Evolutionary conservation across 2,329 filamentous ascomycete species (phyloP).

Genomic region (Ilyonectria mors-panacis): DNA sequence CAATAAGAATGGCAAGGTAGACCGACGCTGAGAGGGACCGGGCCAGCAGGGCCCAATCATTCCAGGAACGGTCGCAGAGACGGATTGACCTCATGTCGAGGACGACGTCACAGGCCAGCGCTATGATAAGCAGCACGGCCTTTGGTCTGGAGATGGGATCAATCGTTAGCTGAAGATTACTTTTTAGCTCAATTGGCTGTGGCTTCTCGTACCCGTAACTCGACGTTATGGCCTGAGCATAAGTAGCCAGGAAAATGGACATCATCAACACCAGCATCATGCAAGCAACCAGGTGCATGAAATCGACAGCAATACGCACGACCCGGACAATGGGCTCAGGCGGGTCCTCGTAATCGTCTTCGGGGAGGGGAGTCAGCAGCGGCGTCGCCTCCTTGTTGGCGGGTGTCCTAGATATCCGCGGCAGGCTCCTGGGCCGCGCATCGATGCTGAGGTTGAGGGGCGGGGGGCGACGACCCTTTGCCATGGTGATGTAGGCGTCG

Average conservation of each 20-base stretch:
- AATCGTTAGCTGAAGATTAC: not conserved
- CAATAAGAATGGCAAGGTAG: slow-evolving; percentile 55
- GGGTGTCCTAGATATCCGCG: slow-evolving; percentile 42
- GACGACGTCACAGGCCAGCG: slow-evolving; percentile 53
- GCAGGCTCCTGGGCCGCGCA: slow-evolving; percentile 42
- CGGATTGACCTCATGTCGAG: slow-evolving; percentile 55
- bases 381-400: slow-evolving; percentile 41
- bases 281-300: slow-evolving; percentile 51
- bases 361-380: slow-evolving; percentile 44
- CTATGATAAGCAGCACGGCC: slow-evolving; percentile 50
- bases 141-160: slow-evolving; percentile 31
- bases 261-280: slow-evolving; percentile 51
- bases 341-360: slow-evolving; percentile 42
- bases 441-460: slow-evolving; percentile 53
- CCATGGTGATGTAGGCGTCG: slow-evolving; percentile 42
- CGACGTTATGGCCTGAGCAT: slow-evolving; percentile 39
- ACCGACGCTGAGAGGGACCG: slow-evolving; percentile 51
- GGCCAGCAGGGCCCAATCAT: slow-evolving; percentile 50
- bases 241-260: slow-evolving; percentile 51
- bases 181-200: not conserved
- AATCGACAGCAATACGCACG: slow-evolving; percentile 50
- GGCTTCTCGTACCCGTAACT: slow-evolving; percentile 41
- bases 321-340: slow-evolving; percentile 43
- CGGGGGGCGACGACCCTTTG: slow-evolving; percentile 50
- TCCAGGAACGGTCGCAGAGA: slow-evolving; percentile 50